These are phyloP conservation scores for Sistotremastrum suecicum DNA, from an alignment of 768 basidiomycete genomes.

Conservation along the genomic window DNA sequence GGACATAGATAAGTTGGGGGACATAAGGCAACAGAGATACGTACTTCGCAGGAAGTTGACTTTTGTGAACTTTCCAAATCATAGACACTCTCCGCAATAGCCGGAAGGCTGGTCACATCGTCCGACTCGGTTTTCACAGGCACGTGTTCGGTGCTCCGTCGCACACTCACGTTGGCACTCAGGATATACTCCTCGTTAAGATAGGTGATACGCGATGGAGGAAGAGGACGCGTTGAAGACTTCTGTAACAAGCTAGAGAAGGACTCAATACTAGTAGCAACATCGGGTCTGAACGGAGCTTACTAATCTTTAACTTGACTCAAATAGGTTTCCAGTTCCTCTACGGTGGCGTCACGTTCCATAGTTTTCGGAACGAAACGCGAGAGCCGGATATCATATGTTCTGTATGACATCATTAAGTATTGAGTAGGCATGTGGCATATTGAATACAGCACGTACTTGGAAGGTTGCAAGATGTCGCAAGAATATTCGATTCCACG, in stretches of 20 bases:
- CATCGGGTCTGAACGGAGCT: too few species aligned
- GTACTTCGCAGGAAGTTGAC: conserved; percentile 40
- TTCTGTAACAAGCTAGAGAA: too few species aligned
- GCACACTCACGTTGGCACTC: conserved; percentile 31
- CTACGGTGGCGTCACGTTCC: conserved; percentile 22
- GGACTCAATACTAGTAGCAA: too few species aligned
- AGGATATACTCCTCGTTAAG: conserved; percentile 28
- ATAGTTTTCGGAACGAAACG: conserved; percentile 21
- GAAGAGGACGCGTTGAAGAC: neutral
- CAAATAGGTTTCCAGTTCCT: conserved; percentile 26
- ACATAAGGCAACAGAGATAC: conserved; percentile 3
- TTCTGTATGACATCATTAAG: too few species aligned
- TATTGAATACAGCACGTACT: too few species aligned
- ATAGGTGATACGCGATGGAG: conserved; percentile 5
- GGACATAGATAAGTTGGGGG: conserved; percentile 23
- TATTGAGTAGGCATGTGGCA: too few species aligned
- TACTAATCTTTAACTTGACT: neutral
- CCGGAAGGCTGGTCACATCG: conserved; percentile 7
- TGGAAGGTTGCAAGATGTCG: too few species aligned
- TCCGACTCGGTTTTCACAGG: conserved; percentile 3
- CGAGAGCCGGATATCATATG: conserved; percentile 34
- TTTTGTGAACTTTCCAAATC: conserved; percentile 43
- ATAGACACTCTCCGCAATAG: conserved; percentile 30
- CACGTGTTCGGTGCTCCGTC: conserved; percentile 24
- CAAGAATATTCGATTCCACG: too few species aligned